Conservation (phyloP, 192 early-diverging fungal genomes). For the Rhizoclosmatium sp. region DNA sequence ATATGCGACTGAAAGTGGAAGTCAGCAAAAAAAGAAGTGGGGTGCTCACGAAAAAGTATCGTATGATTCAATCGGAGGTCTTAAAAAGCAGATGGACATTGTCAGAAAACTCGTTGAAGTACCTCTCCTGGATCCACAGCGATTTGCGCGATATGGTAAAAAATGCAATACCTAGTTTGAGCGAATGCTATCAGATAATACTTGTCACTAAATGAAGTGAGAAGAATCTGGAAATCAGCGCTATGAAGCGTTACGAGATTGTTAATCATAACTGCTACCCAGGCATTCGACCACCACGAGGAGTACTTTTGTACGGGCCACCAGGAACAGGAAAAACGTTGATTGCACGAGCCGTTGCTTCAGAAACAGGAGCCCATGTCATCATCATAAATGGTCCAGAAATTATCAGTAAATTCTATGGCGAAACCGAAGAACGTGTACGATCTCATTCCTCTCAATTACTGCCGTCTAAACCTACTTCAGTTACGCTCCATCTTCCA, state of each 20-base stretch:
- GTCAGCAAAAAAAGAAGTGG: constrained; percentile 12
- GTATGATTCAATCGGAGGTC: constrained; percentile 82
- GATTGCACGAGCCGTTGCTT: constrained; percentile 86
- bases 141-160: constrained; percentile 77
- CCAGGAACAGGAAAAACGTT: constrained; percentile 98
- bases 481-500: constrained; percentile 80
- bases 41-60: neutral
- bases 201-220: neutral
- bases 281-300: constrained; percentile 88
- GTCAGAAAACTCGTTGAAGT: constrained; percentile 88
- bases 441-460: neutral
- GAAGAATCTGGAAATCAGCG: too few relatives aligned
- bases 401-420: constrained; percentile 87
- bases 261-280: too few relatives aligned
- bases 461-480: neutral
- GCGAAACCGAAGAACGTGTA: constrained; percentile 91
- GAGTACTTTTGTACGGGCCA: constrained; percentile 88
- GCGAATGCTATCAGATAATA: neutral
- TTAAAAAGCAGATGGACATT: constrained; percentile 71
- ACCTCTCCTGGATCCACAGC: constrained; percentile 73
- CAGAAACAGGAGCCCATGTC: constrained; percentile 73
- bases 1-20: neutral
- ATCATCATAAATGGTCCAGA: constrained; percentile 94
- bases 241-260: too few relatives aligned
- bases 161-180: neutral